Evolutionary conservation across 495 filamentous ascomycete species (phyloP).

Genomic region (Aspergillus sclerotiicarbonarius): DNA sequence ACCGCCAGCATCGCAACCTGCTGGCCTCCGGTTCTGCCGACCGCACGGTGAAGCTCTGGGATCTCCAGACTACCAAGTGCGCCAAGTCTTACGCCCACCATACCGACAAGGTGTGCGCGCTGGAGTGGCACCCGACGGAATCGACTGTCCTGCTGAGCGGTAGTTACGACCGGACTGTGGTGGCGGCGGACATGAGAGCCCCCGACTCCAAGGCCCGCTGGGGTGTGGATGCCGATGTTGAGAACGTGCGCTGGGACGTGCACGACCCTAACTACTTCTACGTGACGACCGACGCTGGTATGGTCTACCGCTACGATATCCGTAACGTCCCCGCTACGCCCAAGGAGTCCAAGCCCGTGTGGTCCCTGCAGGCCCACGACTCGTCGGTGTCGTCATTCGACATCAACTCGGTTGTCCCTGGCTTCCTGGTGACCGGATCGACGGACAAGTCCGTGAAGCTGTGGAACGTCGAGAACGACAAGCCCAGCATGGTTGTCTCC

Average conservation of each 20-base stretch:
- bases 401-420: slow-evolving; percentile 82
- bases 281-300: slow-evolving; percentile 86
- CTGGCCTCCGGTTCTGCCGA: slow-evolving; percentile 96
- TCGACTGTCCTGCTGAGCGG: slow-evolving; percentile 86
- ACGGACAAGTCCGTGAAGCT: slow-evolving; percentile 93
- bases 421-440: slow-evolving; percentile 88
- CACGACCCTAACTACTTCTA: slow-evolving; percentile 93
- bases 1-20: slow-evolving; percentile 88
- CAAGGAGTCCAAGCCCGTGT: slow-evolving; percentile 74
- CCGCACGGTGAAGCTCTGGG: slow-evolving; percentile 96
- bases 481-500: slow-evolving; percentile 83
- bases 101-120: slow-evolving; percentile 93
- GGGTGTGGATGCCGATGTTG: slow-evolving; percentile 93
- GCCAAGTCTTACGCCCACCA: slow-evolving; percentile 90
- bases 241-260: slow-evolving; percentile 87
- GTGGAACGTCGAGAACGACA: slow-evolving; percentile 80
- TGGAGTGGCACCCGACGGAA: slow-evolving; percentile 87
- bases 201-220: slow-evolving; percentile 80
- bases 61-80: slow-evolving; percentile 84
- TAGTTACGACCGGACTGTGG: slow-evolving; percentile 89
- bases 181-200: slow-evolving; percentile 89
- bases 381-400: slow-evolving; percentile 94
- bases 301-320: slow-evolving; percentile 83
- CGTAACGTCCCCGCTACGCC: slow-evolving; percentile 68
- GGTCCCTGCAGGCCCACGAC: slow-evolving; percentile 94